Base-by-base conservation (phyloP, 2,329 filamentous ascomycete genomes). In the Xylariomycetidae sp. region DNA sequence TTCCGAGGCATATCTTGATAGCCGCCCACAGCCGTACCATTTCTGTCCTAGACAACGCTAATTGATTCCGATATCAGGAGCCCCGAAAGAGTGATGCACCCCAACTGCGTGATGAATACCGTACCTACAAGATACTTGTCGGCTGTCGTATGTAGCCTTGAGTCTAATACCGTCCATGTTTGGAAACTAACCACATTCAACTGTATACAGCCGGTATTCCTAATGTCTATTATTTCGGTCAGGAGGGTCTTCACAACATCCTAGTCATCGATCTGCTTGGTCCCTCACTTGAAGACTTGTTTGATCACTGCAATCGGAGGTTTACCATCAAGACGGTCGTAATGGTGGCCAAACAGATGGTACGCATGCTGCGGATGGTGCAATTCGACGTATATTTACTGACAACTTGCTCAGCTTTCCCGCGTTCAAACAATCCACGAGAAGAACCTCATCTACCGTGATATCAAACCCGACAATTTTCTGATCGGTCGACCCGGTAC, bases 391-490 rank as follows among this genome's bases (percentile, higher is more conserved):
- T n/a, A n/a, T n/a, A n/a, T n/a, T n/a, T n/a, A n/a, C n/a, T n/a
- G 60, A 23, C 48, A 17, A 27, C 29, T 27, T 23, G 16, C 40
- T 17, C 51, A 88, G 83, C 76, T 96, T 33, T 96, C 89, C 20
- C 81, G 90, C 45, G 90, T 98, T 16, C 90, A 82, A 63, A 81
- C 77, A 2, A 97, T 98, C 49, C 90, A 98, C 71, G 92, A 97
- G 67, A 96, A 96, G 77, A 97, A 97, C 64, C 75, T 97, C 42
- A 97, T 98, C 62, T 97, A 98, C 67, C 84, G 92, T 50, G 92
- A 98, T 59, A 97, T 98, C 73, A 98, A 98, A 65, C 92, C 92
- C 36, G 92, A 98, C 70, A 98, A 98, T 71, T 97, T 98, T 69
- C 77, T 98, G 44, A 96, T 97, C 53, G 92, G 92, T 34, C 82